These are phyloP conservation scores for Phytophthora tentaculata DNA, from an alignment of 352 stramenopile genomes.

Conservation along the genomic window DNA sequence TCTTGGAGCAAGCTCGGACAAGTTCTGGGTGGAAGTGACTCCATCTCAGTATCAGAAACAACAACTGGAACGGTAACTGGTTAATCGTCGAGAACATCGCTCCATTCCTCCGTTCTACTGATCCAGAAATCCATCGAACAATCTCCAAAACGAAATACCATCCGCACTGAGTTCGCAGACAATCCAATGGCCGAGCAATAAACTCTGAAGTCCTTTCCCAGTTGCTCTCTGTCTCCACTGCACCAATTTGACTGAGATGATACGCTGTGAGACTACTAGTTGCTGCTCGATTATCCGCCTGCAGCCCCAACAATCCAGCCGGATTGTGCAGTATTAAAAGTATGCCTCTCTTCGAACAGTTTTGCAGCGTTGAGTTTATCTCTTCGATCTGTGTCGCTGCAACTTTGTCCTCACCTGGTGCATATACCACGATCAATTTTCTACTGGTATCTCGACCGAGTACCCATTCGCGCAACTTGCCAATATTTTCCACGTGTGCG, in stretches of 20 bases:
- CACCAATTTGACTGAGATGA: constrained; percentile 9
- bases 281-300: not conserved
- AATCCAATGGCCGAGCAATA: constrained; percentile 42
- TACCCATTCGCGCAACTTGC: constrained; percentile 13
- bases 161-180: constrained; percentile 51
- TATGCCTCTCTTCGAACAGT: not conserved
- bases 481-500: constrained; percentile 18
- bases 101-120: not conserved
- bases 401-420: constrained; percentile 13
- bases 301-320: constrained; percentile 17
- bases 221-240: not conserved
- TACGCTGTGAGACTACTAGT: constrained; percentile 7
- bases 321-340: constrained; percentile 33
- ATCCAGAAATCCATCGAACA: constrained; percentile 27
- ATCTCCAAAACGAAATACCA: constrained; percentile 69
- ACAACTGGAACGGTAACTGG: constrained; percentile 72
- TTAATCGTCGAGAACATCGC: constrained; percentile 46
- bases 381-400: constrained; percentile 12
- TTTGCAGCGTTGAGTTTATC: not conserved
- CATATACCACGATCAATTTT: constrained; percentile 33
- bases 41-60: constrained; percentile 73
- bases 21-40: constrained; percentile 72
- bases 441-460: not conserved
- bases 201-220: constrained; percentile 16
- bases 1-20: constrained; percentile 39